A percentile compares a stretch with the other conserved stretches of the same genome.
phyloP scores from a whole-genome alignment of 108 stramenopile genomes.

The Fragilaria crotonensis region DNA sequence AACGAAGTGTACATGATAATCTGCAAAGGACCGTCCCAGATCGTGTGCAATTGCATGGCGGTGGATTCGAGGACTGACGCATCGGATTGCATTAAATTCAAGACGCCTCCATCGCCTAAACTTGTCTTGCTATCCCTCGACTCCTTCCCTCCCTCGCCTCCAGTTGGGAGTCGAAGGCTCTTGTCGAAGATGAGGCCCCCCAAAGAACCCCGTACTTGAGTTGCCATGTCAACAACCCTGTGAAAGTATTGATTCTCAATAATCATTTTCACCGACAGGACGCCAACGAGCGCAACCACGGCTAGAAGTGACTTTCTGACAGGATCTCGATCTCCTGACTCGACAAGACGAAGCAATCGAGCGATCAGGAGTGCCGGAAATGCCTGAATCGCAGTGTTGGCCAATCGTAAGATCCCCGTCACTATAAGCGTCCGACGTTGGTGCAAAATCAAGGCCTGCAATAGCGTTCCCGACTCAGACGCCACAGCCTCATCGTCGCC shows the following conservation, averaged over 20 bases:
- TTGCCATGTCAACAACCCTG: conserved; percentile 55
- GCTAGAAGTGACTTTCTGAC: conserved; percentile 35
- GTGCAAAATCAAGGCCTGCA: conserved; percentile 39
- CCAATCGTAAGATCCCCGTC: conserved; percentile 53
- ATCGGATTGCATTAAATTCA: conserved; percentile 88
- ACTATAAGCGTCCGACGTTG: conserved; percentile 35
- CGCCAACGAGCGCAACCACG: conserved; percentile 34
- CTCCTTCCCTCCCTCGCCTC: conserved; percentile 20
- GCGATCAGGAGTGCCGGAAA: conserved; percentile 68
- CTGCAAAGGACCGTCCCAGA: conserved; percentile 82
- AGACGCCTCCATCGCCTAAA: conserved; percentile 11
- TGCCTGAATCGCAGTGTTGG: conserved; percentile 64
- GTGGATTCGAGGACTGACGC: conserved; percentile 66
- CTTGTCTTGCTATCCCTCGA: background rate
- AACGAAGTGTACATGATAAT: conserved; percentile 51
- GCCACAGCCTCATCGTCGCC: conserved; percentile 8
- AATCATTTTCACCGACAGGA: conserved; percentile 68
- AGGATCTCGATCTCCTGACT: conserved; percentile 38
- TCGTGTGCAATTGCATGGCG: conserved; percentile 73
- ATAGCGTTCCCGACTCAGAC: conserved; percentile 41
- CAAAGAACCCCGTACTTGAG: conserved; percentile 60
- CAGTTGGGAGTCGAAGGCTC: conserved; percentile 57
- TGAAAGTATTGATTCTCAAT: conserved; percentile 89
- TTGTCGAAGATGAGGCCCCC: conserved; percentile 81
- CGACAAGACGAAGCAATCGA: conserved; percentile 53